phyloP scores from a whole-genome alignment of 2,329 filamentous ascomycete genomes.

The Aspergillus versicolor region DNA sequence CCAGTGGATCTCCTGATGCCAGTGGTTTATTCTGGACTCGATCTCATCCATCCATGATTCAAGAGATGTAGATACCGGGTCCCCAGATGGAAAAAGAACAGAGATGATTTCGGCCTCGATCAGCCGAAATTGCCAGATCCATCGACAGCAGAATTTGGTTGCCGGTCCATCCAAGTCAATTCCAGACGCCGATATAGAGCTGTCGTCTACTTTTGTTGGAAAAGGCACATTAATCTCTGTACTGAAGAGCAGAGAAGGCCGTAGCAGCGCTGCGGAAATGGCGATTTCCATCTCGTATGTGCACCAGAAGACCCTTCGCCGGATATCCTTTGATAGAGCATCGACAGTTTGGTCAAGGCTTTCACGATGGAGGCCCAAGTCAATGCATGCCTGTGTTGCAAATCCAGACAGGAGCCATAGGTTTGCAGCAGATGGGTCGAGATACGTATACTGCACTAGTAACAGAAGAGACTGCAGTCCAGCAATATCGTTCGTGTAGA shows the following conservation, averaged over 20 bases:
- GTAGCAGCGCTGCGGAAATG: neutral
- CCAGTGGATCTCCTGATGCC: neutral
- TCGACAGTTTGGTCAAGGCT: neutral
- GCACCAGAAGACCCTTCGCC: neutral
- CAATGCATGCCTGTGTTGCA: neutral
- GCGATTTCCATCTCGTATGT: slow-evolving; percentile 2
- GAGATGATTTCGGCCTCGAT: neutral
- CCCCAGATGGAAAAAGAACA: neutral
- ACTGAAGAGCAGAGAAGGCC: neutral
- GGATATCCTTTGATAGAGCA: neutral
- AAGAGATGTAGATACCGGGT: neutral
- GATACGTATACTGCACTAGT: neutral
- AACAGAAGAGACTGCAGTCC: neutral
- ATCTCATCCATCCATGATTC: neutral
- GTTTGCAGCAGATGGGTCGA: neutral
- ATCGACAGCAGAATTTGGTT: no score
- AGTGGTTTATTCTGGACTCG: neutral
- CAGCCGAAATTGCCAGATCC: neutral
- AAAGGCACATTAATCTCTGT: neutral
- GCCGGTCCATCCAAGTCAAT: no score
- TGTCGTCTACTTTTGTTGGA: neutral
- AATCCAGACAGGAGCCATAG: neutral
- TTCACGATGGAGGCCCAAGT: neutral
- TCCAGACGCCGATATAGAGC: no score
- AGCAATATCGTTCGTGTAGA: neutral